Evolutionary conservation across 2,329 filamentous ascomycete species (phyloP).

Genomic region (Tolypocladium tundrense): DNA sequence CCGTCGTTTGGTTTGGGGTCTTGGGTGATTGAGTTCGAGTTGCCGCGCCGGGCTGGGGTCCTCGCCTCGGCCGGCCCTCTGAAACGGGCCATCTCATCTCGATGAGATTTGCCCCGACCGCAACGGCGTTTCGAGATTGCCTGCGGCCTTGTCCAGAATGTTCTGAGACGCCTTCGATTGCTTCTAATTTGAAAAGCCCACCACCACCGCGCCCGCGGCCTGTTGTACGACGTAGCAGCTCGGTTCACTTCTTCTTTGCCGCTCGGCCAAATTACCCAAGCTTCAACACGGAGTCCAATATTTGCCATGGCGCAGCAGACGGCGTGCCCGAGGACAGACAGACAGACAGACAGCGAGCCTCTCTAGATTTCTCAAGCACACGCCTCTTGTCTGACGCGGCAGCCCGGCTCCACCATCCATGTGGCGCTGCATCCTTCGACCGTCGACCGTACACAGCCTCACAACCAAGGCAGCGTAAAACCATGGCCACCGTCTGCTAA

Average conservation of each 20-base stretch:
- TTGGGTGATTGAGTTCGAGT: no score
- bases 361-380: background rate
- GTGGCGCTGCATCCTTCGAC: background rate
- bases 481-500: conserved; percentile 10
- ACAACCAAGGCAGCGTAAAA: background rate
- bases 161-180: background rate
- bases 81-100: conserved; percentile 1
- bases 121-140: background rate
- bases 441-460: background rate
- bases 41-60: background rate
- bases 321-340: background rate
- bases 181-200: background rate
- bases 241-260: background rate
- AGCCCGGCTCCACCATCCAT: background rate
- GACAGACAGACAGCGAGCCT: background rate
- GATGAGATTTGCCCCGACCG: background rate
- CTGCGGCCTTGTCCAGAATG: background rate
- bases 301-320: background rate
- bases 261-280: background rate
- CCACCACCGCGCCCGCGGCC: background rate
- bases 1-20: no score
- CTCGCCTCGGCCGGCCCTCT: background rate
- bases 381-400: background rate
- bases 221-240: background rate
- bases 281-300: background rate